Conservation (phyloP, 176 grass and related monocot genomes). For the Triticum urartu region DNA sequence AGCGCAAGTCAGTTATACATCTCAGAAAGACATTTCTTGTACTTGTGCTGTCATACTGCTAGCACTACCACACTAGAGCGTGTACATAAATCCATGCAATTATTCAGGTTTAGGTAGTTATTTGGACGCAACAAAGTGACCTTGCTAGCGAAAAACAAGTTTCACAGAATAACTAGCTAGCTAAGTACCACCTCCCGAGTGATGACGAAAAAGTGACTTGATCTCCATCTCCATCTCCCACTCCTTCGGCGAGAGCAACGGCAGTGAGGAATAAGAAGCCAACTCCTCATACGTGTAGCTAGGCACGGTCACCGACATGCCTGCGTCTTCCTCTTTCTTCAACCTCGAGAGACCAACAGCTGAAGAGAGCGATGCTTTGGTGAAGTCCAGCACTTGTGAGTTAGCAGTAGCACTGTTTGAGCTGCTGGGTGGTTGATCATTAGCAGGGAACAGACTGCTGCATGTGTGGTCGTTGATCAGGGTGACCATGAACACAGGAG, state of each 20-base stretch:
- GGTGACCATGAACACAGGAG: constrained; percentile 30
- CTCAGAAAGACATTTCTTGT: too few relatives aligned
- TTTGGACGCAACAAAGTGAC: not conserved
- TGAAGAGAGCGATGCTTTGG: constrained; percentile 12
- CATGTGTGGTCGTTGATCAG: constrained; percentile 42
- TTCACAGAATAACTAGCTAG: not conserved
- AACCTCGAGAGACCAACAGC: not conserved
- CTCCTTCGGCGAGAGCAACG: not conserved
- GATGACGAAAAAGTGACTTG: not conserved
- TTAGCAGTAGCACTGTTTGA: constrained; percentile 9
- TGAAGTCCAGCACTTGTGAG: constrained; percentile 32
- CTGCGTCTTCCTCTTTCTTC: constrained; percentile 15
- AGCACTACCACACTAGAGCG: too few relatives aligned
- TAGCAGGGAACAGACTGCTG: constrained; percentile 1
- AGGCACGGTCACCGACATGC: not conserved
- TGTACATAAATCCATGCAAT: too few relatives aligned
- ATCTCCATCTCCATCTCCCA: constrained; percentile 3
- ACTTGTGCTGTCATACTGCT: too few relatives aligned
- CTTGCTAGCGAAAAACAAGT: not conserved
- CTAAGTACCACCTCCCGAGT: not conserved
- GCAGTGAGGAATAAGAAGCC: not conserved
- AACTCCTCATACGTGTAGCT: not conserved
- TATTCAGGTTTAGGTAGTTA: not conserved
- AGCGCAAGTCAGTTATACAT: too few relatives aligned
- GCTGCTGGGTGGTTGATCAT: not conserved